Conservation (phyloP, 2,329 filamentous ascomycete genomes). For the Ophiostoma sp. region DNA sequence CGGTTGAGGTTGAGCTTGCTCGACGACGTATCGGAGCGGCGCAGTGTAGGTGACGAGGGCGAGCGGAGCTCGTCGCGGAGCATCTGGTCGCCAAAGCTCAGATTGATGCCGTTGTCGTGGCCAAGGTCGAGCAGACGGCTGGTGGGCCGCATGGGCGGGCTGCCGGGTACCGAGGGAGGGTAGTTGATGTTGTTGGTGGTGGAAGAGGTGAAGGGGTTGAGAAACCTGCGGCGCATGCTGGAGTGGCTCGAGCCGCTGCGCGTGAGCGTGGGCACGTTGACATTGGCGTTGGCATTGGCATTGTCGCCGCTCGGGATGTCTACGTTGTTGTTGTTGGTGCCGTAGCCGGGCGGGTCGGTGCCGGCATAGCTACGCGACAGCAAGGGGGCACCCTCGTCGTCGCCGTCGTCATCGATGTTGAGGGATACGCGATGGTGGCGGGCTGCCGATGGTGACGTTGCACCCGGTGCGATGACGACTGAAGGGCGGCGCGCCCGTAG, state of each 20-base stretch:
- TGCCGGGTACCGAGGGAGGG: conserved; percentile 61
- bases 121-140: conserved; percentile 45
- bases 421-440: conserved; percentile 31
- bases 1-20: conserved; percentile 16
- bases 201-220: conserved; percentile 29
- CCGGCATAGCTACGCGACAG: conserved; percentile 45
- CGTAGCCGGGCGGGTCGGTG: conserved; percentile 29
- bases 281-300: conserved; percentile 24
- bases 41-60: conserved; percentile 14
- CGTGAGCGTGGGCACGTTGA: conserved; percentile 35
- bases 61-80: conserved; percentile 56
- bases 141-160: conserved; percentile 45
- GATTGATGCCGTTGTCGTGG: conserved; percentile 38
- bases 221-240: conserved; percentile 42
- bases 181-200: conserved; percentile 60
- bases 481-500: conserved; percentile 61
- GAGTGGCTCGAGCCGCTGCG: conserved; percentile 49
- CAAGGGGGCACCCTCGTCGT: conserved; percentile 52
- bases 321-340: conserved; percentile 28
- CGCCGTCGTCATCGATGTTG: conserved; percentile 39
- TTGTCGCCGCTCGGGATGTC: conserved; percentile 39
- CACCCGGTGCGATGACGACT: conserved; percentile 31
- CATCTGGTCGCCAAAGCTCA: conserved; percentile 65
- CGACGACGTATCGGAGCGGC: conserved; percentile 16
- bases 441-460: background rate